Evolutionary conservation across 129 eudicot species (phyloP).

Genomic region (Flaveria bidentis): DNA sequence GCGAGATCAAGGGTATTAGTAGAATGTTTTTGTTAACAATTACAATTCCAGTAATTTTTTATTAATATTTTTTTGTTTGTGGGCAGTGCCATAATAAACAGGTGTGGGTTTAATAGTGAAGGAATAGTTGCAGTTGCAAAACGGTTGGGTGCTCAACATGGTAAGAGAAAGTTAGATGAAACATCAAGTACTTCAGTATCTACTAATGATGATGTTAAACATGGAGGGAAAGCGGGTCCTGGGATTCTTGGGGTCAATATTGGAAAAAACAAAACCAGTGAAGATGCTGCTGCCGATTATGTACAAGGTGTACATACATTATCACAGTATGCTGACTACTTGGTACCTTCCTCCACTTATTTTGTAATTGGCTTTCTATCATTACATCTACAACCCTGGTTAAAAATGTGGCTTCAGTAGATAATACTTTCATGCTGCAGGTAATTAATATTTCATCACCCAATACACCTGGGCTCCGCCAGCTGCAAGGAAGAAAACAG

Average conservation of each 20-base stretch:
- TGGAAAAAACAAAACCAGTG: conserved; percentile 93
- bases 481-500: conserved; percentile 97
- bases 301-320: conserved; percentile 99
- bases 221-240: conserved; percentile 99
- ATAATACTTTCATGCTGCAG: conserved; percentile 36
- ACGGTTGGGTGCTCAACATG: conserved; percentile 96
- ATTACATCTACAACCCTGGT: conserved; percentile 3
- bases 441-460: conserved; percentile 95
- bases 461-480: conserved; percentile 96
- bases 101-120: conserved; percentile 97
- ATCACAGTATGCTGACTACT: conserved; percentile 98
- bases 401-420: neutral
- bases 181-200: conserved; percentile 67
- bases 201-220: conserved; percentile 64
- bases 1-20: conserved; percentile 67
- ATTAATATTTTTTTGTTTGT: conserved; percentile 15
- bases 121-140: conserved; percentile 98
- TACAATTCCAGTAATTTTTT: neutral
- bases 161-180: conserved; percentile 87
- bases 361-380: neutral
- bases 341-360: conserved; percentile 52
- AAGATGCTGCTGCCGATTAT: conserved; percentile 97
- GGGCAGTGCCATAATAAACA: conserved; percentile 86
- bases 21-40: neutral
- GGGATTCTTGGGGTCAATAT: conserved; percentile 98